phyloP scores from a whole-genome alignment of 805 yeast species.

The Candida glaebosa region DNA sequence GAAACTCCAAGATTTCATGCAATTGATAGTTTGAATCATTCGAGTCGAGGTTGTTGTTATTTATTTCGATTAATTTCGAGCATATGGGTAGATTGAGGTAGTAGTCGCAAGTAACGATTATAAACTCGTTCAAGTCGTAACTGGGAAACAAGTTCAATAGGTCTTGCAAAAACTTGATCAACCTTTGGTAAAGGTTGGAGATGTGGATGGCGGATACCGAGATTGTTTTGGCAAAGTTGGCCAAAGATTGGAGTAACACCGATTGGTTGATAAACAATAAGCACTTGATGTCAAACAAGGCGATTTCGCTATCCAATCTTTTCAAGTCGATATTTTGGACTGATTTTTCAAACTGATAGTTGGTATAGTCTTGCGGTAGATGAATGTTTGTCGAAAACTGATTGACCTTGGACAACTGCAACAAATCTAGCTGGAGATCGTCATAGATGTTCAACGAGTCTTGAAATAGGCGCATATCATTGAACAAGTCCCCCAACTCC shows the following conservation, averaged over 20 bases:
- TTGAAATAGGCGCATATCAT: slow-evolving; percentile 53
- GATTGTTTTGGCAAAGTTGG: slow-evolving; percentile 31
- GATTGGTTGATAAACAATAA: slow-evolving; percentile 36
- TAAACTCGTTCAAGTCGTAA: slow-evolving; percentile 34
- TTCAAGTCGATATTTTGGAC: neutral
- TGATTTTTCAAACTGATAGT: slow-evolving; percentile 13
- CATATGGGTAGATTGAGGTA: slow-evolving; percentile 26
- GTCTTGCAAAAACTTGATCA: slow-evolving; percentile 40
- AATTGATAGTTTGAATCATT: slow-evolving; percentile 12
- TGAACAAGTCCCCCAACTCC: slow-evolving; percentile 49
- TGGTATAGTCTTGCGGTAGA: slow-evolving; percentile 9
- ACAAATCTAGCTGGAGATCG: slow-evolving; percentile 32
- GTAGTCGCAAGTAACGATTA: slow-evolving; percentile 36
- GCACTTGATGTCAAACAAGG: slow-evolving; percentile 23
- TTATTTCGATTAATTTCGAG: slow-evolving; percentile 23
- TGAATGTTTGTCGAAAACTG: slow-evolving; percentile 6
- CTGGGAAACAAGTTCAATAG: slow-evolving; percentile 20
- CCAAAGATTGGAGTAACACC: slow-evolving; percentile 31
- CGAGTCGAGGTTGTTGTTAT: slow-evolving; percentile 10
- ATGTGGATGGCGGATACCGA: slow-evolving; percentile 42
- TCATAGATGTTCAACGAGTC: slow-evolving; percentile 58
- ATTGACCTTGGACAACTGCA: slow-evolving; percentile 2
- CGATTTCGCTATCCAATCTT: slow-evolving; percentile 1
- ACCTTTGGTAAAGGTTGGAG: slow-evolving; percentile 34
- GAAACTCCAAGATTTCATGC: slow-evolving; percentile 31